These are phyloP conservation scores for Cladosporium sp. DNA, from an alignment of 2,329 filamentous ascomycete genomes.

Conservation along the genomic window DNA sequence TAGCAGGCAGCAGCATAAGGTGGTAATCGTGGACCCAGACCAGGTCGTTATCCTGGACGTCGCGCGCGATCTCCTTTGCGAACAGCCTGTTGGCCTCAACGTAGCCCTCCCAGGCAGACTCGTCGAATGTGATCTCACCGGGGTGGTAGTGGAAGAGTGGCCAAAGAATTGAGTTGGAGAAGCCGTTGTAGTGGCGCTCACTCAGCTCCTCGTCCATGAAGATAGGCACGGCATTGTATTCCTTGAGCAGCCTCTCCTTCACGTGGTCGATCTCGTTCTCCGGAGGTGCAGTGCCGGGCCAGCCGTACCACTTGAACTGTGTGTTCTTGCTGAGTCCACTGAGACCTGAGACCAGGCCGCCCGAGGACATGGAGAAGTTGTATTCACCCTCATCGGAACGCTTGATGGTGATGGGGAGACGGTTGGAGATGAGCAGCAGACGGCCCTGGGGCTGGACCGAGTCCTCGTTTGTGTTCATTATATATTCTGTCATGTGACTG, in stretches of 20 bases:
- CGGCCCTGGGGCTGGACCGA: constrained; percentile 44
- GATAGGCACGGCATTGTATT: constrained; percentile 86
- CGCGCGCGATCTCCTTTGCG: constrained; percentile 79
- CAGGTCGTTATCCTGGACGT: constrained; percentile 89
- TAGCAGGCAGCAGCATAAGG: constrained; percentile 91
- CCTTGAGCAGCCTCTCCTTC: constrained; percentile 75
- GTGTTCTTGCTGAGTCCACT: constrained; percentile 90
- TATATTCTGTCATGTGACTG: constrained; percentile 14
- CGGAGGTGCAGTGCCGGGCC: constrained; percentile 90
- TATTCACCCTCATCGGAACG: constrained; percentile 88
- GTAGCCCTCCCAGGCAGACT: constrained; percentile 91
- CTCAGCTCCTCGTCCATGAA: constrained; percentile 93
- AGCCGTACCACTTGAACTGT: constrained; percentile 97
- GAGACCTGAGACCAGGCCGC: constrained; percentile 89
- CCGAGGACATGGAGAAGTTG: constrained; percentile 93
- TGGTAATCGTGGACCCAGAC: constrained; percentile 99
- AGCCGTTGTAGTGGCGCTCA: constrained; percentile 96
- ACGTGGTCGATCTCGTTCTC: constrained; percentile 76
- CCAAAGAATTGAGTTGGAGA: constrained; percentile 98
- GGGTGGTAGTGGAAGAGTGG: constrained; percentile 98
- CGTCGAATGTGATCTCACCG: constrained; percentile 96
- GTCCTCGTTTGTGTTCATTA: constrained; percentile 38
- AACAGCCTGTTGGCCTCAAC: constrained; percentile 90
- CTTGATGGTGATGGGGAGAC: constrained; percentile 95
- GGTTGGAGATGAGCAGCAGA: constrained; percentile 87